Percentiles rank a stretch among this genome's conserved stretches.
These are phyloP conservation scores for Amyloporia xantha DNA, from an alignment of 768 basidiomycete genomes.

Conservation along the genomic window DNA sequence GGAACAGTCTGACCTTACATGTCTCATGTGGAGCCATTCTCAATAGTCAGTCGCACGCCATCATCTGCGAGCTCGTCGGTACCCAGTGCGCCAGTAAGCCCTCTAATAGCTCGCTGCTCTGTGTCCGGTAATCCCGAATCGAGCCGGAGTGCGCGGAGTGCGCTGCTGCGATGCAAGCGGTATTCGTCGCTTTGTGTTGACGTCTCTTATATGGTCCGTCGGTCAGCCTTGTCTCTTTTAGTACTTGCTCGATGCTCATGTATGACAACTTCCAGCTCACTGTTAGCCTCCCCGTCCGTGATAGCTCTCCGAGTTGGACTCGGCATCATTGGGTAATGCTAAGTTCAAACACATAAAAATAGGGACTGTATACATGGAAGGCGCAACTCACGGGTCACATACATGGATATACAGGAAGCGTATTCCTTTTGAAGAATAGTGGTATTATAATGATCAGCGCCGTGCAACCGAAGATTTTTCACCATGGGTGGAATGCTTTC, in stretches of 20 bases:
- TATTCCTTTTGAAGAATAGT: no score
- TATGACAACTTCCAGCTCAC: background rate
- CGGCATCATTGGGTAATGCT: no score
- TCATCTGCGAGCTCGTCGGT: constrained; percentile 20
- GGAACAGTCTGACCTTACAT: constrained; percentile 8
- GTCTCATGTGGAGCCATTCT: constrained; percentile 26
- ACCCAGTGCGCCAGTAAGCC: constrained; percentile 9
- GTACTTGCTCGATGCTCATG: constrained; percentile 1
- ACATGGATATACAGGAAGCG: no score
- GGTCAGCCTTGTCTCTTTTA: background rate
- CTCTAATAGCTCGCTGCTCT: constrained; percentile 12
- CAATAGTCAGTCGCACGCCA: constrained; percentile 27
- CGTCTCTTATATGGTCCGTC: constrained; percentile 6
- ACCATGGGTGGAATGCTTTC: no score
- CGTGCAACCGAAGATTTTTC: no score
- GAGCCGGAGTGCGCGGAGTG: constrained; percentile 25
- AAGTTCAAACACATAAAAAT: no score
- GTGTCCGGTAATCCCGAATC: constrained; percentile 19
- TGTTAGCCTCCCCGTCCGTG: no score
- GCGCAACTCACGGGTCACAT: no score
- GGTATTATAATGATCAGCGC: no score
- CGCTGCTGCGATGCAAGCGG: constrained; percentile 20
- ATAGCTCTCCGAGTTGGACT: no score
- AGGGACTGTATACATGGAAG: no score
- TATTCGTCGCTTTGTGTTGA: constrained; percentile 16